Conservation (phyloP, 2,329 filamentous ascomycete species). For the Sporothrix inflata region DNA sequence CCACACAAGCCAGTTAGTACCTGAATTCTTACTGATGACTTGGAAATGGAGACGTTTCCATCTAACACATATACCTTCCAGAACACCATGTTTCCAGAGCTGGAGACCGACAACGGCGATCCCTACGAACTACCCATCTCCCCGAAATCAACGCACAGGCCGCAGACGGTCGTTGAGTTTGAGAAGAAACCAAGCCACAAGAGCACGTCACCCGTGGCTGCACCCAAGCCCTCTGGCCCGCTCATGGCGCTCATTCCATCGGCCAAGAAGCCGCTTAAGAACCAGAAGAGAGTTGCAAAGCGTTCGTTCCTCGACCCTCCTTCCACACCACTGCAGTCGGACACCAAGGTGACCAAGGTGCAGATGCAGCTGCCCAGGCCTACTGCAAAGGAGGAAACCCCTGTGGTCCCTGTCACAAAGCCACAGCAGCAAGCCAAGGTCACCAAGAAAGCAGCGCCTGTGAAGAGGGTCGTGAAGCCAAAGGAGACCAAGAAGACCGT, state of each 20-base stretch:
- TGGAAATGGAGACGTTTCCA: not conserved
- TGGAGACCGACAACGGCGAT: slow-evolving; percentile 17
- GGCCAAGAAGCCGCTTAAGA: slow-evolving; percentile 17
- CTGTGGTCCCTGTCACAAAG: not conserved
- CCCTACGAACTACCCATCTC: slow-evolving; percentile 29
- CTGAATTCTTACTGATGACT: not conserved
- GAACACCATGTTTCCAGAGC: slow-evolving; percentile 8
- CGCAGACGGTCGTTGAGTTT: not conserved
- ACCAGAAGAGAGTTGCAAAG: slow-evolving; percentile 29
- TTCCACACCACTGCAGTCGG: not conserved
- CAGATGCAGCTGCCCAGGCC: not conserved
- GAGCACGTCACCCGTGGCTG: not conserved
- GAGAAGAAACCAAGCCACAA: not conserved
- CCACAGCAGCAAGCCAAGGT: not conserved
- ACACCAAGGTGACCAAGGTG: not conserved
- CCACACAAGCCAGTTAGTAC: slow-evolving; percentile 8
- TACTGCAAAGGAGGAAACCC: not conserved
- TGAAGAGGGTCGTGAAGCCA: slow-evolving; percentile 4
- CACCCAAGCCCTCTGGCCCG: slow-evolving; percentile 20
- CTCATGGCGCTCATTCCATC: not conserved
- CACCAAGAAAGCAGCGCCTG: not conserved
- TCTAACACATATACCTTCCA: not conserved
- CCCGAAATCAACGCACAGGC: not conserved
- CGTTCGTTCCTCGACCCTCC: slow-evolving; percentile 29
- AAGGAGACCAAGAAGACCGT: slow-evolving; percentile 14